Evolutionary conservation across 306 rosid genomes (phyloP).

Genomic region (Arachis stenosperma): DNA sequence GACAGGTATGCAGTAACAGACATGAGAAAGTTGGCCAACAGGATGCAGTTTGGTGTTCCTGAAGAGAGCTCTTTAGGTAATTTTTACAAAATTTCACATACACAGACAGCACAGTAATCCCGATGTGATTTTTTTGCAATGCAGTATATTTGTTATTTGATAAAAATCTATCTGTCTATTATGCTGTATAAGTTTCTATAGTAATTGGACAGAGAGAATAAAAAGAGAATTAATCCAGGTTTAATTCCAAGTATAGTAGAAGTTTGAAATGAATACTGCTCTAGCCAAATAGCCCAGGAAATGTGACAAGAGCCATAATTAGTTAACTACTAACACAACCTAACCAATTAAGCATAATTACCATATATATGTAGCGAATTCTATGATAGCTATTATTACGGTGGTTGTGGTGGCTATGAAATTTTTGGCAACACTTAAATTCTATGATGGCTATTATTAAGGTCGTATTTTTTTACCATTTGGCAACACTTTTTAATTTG

Average conservation of each 20-base stretch:
- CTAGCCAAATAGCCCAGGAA: conserved; percentile 1
- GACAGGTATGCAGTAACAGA: conserved; percentile 86
- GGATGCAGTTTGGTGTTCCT: conserved; percentile 94
- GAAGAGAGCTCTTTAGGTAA: conserved; percentile 97
- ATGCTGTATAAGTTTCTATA: neutral
- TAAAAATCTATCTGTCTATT: neutral
- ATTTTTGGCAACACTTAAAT: no score
- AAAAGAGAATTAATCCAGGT: neutral
- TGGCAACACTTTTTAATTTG: no score
- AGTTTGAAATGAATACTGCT: conserved; percentile 6
- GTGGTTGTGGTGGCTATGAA: no score
- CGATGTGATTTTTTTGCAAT: conserved; percentile 22
- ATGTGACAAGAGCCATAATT: neutral
- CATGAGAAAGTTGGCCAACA: conserved; percentile 93
- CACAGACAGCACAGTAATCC: neutral
- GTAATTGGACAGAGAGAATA: neutral
- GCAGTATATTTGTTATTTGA: conserved; percentile 12
- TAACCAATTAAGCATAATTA: neutral
- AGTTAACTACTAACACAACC: neutral
- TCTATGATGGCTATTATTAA: no score
- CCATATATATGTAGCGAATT: no score
- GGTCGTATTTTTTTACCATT: no score
- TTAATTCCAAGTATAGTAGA: neutral
- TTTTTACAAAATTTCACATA: conserved; percentile 26
- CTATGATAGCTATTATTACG: no score